phyloP scores from a whole-genome alignment of 176 grass and related monocot genomes.

The Paspalum vaginatum region DNA sequence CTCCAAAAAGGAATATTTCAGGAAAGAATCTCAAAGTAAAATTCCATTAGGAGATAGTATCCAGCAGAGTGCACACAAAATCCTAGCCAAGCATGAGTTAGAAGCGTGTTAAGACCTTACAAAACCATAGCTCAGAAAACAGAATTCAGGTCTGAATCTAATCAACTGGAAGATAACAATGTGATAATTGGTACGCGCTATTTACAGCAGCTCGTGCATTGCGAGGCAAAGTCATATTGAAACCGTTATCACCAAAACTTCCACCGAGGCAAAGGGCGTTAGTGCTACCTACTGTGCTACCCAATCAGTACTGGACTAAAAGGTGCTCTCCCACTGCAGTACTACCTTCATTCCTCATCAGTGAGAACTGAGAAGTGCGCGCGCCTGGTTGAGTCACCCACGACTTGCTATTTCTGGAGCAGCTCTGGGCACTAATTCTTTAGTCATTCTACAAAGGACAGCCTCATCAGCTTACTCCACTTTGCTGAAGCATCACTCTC shows the following conservation, averaged over 20 bases:
- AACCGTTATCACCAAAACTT: conserved; percentile 13
- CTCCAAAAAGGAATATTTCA: background rate
- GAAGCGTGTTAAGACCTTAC: background rate
- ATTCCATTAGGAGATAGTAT: conserved; percentile 10
- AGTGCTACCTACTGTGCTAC: background rate
- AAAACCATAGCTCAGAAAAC: background rate
- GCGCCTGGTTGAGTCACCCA: conserved; percentile 9
- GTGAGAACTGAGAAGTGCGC: conserved; percentile 21
- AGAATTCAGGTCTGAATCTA: conserved; percentile 11
- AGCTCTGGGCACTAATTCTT: conserved; percentile 6
- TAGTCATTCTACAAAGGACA: conserved; percentile 38
- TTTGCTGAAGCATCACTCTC: conserved; percentile 40
- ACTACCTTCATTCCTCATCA: conserved; percentile 28
- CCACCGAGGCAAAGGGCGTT: conserved; percentile 13
- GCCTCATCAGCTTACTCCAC: conserved; percentile 25
- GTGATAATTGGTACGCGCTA: background rate
- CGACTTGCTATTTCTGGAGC: conserved; percentile 24
- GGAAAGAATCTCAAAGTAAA: background rate
- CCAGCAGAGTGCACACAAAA: conserved; percentile 17
- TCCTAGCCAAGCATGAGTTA: background rate
- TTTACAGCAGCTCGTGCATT: conserved; percentile 39
- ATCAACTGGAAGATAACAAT: conserved; percentile 24
- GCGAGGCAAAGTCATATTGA: conserved; percentile 5
- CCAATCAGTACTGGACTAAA: background rate
- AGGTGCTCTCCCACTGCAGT: background rate